These are phyloP conservation scores for Metschnikowia arizonensis DNA, from an alignment of 805 yeast species.

Conservation along the genomic window DNA sequence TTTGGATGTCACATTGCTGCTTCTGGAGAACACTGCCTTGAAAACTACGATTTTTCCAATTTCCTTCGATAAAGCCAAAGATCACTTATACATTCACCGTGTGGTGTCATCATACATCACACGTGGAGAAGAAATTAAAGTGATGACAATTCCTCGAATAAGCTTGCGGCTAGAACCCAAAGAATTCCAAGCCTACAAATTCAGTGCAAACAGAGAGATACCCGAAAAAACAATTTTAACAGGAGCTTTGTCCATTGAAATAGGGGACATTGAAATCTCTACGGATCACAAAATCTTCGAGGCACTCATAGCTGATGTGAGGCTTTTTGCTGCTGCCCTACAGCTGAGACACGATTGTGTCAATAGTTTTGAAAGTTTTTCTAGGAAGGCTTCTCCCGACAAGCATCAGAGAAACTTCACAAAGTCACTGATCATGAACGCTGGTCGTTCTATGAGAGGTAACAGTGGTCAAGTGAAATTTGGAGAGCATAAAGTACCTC, in stretches of 20 bases:
- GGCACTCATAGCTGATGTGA: not conserved
- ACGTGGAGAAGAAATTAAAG: slow-evolving; percentile 8
- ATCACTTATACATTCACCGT: slow-evolving; percentile 32
- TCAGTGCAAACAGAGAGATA: slow-evolving; percentile 1
- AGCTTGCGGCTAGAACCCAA: slow-evolving; percentile 6
- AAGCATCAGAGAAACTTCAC: not conserved
- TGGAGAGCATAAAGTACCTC: slow-evolving; percentile 26
- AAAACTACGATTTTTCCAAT: slow-evolving; percentile 40
- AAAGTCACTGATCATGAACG: slow-evolving; percentile 5
- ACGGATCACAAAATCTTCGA: slow-evolving; percentile 6
- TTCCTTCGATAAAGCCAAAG: slow-evolving; percentile 35
- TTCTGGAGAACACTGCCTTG: slow-evolving; percentile 20
- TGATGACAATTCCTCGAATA: slow-evolving; percentile 20
- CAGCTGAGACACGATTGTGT: not conserved
- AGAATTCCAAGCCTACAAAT: slow-evolving; percentile 20
- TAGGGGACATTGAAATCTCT: slow-evolving; percentile 16
- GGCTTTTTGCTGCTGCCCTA: not conserved
- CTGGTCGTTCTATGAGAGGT: slow-evolving; percentile 11
- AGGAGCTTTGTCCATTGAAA: slow-evolving; percentile 8
- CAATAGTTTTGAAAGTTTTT: slow-evolving; percentile 2
- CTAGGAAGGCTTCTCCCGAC: not conserved
- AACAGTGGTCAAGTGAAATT: slow-evolving; percentile 8
- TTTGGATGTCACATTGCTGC: slow-evolving; percentile 22
- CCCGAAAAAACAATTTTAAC: slow-evolving; percentile 3
- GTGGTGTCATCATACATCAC: slow-evolving; percentile 13